Evolutionary conservation across 208 protist species (phyloP).

Genomic region (Crithidia acanthocephali): DNA sequence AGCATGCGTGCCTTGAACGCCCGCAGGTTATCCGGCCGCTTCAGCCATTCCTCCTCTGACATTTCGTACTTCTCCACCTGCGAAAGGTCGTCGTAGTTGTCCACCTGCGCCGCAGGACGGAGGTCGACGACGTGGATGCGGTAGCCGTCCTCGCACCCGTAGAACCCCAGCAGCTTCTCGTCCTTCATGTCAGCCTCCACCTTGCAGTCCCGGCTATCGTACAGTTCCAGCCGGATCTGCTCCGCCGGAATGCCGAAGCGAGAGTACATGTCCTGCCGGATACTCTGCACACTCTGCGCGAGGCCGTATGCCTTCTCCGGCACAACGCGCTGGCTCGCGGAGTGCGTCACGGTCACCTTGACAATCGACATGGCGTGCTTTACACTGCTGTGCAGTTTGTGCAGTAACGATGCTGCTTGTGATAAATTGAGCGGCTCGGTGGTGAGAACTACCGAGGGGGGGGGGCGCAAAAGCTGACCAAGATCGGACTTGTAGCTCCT

Average conservation of each 20-base stretch:
- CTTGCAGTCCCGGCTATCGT: constrained; percentile 67
- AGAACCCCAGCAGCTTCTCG: constrained; percentile 84
- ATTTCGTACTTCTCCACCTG: constrained; percentile 94
- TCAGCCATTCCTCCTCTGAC: constrained; percentile 90
- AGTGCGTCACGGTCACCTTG: constrained; percentile 85
- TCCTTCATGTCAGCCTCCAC: constrained; percentile 70
- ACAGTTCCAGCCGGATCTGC: constrained; percentile 78
- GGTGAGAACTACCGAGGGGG: no score
- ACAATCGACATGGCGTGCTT: constrained; percentile 75
- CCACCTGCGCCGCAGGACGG: constrained; percentile 64
- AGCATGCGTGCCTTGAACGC: constrained; percentile 82
- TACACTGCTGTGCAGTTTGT: no score
- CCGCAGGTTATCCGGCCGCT: constrained; percentile 80
- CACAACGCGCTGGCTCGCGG: constrained; percentile 65
- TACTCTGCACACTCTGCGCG: constrained; percentile 71
- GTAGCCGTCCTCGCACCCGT: constrained; percentile 80
- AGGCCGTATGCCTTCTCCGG: constrained; percentile 91
- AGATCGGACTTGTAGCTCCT: no score
- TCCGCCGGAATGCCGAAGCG: constrained; percentile 83
- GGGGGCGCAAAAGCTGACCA: no score
- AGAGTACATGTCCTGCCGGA: constrained; percentile 81
- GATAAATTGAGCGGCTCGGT: no score
- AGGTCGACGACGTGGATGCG: constrained; percentile 92
- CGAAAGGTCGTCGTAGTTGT: constrained; percentile 84
- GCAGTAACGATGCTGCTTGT: no score